Base-by-base conservation (phyloP, 495 filamentous ascomycete genomes). In the Daldinia grandis region DNA sequence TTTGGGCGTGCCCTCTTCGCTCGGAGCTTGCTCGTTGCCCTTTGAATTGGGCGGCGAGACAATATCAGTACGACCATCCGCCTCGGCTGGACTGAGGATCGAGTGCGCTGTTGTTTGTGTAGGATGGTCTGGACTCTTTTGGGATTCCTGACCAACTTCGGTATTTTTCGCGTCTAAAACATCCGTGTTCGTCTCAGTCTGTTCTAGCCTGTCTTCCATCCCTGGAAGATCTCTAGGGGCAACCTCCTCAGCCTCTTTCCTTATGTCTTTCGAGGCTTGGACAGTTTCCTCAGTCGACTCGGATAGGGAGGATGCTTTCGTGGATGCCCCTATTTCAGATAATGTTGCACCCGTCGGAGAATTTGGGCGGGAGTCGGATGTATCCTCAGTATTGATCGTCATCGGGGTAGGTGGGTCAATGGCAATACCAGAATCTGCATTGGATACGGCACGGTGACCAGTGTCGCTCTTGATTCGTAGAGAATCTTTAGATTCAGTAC, bases 261-360 rank as follows among this genome's bases (percentile, higher is more conserved):
- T 58, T 17, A 49, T 62, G 38, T 73, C 66, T 67, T 74, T 73
- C 12, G 69, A 68, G 12, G 64, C 78, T n/a, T 76, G 77, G 15
- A 84, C 64, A 19, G 83, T 86, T 72, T 86, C 84, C 40, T 86
- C 85, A 5, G 84, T 85, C 21, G 81, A 84, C 62, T 86, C 85
- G 15, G 85, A 86, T 6, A 87, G 61, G 0, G 86, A 87, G 0
- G 86, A 87, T 19, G 86, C 85, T 62, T 81, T 81, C 8, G 86
- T 87, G 8, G 84, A 87, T 61, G 80, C 81, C 6, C 83, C 82
- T 66, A 81, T 76, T 58, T 86, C 85, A 5, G 83, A 86, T 17
- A 75, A 74, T 49, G 75, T 80, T 19, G 74, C 73, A 42, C 78
- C 82, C 31, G 80, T 64, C 3, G 85, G 84, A 24, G 84, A 86